phyloP scores from a whole-genome alignment of 2,329 filamentous ascomycete genomes.

The Rachicladosporium sp. region DNA sequence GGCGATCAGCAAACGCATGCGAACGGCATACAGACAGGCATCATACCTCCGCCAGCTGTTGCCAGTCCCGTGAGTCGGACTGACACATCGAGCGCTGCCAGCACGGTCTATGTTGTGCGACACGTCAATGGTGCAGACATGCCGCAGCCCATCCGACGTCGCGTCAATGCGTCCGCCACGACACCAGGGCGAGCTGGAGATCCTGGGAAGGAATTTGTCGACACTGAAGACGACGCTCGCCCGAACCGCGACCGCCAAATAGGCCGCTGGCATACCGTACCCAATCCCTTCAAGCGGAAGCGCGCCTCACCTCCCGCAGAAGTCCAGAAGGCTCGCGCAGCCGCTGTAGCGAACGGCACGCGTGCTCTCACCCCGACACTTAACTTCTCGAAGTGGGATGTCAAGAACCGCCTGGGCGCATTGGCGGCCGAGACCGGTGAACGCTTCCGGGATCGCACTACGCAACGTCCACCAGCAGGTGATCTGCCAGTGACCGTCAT shows the following conservation, averaged over 20 bases:
- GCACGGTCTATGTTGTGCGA: slow-evolving; percentile 51
- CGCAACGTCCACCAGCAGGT: slow-evolving; percentile 22
- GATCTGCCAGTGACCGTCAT: slow-evolving; percentile 48
- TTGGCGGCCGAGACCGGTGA: slow-evolving; percentile 37
- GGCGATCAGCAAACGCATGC: slow-evolving; percentile 1
- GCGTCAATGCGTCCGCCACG: slow-evolving; percentile 4
- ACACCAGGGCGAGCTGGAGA: slow-evolving; percentile 7
- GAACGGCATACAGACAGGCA: slow-evolving; percentile 1
- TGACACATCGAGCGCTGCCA: slow-evolving; percentile 50
- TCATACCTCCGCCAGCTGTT: slow-evolving; percentile 29
- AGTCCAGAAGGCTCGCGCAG: slow-evolving; percentile 38
- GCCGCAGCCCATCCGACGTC: slow-evolving; percentile 25
- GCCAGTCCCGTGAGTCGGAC: slow-evolving; percentile 47
- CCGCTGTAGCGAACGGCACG: slow-evolving; percentile 9
- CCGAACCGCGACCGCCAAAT: slow-evolving; percentile 19
- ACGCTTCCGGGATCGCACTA: slow-evolving; percentile 29
- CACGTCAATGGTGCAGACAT: slow-evolving; percentile 41
- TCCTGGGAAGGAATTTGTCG: slow-evolving; percentile 9
- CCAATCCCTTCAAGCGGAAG: slow-evolving; percentile 47
- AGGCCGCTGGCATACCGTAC: slow-evolving; percentile 36
- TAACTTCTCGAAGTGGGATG: slow-evolving; percentile 31
- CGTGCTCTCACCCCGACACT: slow-evolving; percentile 27
- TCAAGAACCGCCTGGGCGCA: slow-evolving; percentile 34
- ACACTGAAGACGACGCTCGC: slow-evolving; percentile 6
- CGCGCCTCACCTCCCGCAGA: slow-evolving; percentile 48